These are phyloP conservation scores for Fraxinus anomala DNA, from an alignment of 257 asterid species.

Conservation along the genomic window DNA sequence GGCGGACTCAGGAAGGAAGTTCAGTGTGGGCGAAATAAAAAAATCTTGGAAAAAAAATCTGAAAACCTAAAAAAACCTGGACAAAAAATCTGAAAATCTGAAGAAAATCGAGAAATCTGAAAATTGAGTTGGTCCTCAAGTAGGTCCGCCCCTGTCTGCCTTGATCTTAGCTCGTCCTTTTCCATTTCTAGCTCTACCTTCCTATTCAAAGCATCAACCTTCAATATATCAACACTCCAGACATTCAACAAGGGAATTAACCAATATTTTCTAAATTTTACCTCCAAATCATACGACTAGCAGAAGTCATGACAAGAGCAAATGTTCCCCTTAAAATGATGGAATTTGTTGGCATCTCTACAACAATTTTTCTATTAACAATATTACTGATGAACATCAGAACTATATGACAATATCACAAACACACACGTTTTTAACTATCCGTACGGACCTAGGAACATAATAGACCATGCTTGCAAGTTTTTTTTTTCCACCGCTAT, in stretches of 20 bases:
- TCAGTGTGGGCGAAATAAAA: too few relatives aligned
- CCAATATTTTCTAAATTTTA: not conserved
- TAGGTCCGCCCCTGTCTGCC: too few relatives aligned
- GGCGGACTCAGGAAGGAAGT: too few relatives aligned
- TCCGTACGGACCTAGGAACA: constrained; percentile 49
- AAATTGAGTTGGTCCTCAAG: too few relatives aligned
- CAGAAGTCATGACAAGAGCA: constrained; percentile 72
- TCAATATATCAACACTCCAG: not conserved
- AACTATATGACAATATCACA: constrained; percentile 69
- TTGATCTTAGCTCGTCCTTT: too few relatives aligned
- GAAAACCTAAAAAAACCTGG: too few relatives aligned
- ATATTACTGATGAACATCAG: constrained; percentile 52
- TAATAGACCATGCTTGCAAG: not conserved
- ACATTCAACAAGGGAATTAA: not conserved
- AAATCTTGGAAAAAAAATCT: too few relatives aligned
- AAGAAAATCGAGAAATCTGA: too few relatives aligned
- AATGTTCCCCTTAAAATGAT: constrained; percentile 59
- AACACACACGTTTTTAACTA: constrained; percentile 65
- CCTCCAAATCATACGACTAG: constrained; percentile 23
- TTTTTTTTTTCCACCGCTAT: too few relatives aligned
- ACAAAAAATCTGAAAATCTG: too few relatives aligned
- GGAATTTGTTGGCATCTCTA: constrained; percentile 70
- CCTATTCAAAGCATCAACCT: too few relatives aligned
- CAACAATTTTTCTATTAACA: constrained; percentile 49
- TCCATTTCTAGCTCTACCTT: not conserved